A percentile compares a stretch with the other conserved stretches of the same genome.
phyloP scores from a whole-genome alignment of 1,139 yeast genomes.

The Diutina siamensis region DNA sequence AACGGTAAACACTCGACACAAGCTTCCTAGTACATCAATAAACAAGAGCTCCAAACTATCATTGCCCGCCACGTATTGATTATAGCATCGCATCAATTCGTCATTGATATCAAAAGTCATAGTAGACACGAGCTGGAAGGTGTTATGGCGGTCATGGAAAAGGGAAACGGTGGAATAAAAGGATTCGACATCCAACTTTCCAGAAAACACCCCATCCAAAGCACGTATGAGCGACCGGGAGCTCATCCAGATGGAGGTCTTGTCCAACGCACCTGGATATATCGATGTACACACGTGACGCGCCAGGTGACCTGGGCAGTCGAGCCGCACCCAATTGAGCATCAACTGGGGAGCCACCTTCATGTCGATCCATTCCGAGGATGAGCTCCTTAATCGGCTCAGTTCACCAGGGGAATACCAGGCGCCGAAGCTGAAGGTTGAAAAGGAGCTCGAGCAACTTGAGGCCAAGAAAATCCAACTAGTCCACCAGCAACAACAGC shows the following conservation, averaged over 20 bases:
- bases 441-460: conserved; percentile 22
- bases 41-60: not conserved
- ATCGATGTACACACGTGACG: no score
- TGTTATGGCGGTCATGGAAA: not conserved
- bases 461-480: conserved; percentile 22
- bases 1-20: conserved; percentile 1
- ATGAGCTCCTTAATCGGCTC: conserved; percentile 19
- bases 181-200: no score
- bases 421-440: conserved; percentile 10
- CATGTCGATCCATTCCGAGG: conserved; percentile 19
- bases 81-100: not conserved
- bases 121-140: not conserved
- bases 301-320: no score
- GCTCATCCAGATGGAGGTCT: not conserved
- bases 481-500: conserved; percentile 27
- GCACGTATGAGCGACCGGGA: conserved; percentile 3
- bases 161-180: not conserved
- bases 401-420: conserved; percentile 9
- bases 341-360: no score
- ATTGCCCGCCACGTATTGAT: conserved; percentile 1
- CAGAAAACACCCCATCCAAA: not conserved
- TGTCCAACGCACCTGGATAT: no score
- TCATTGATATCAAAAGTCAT: conserved; percentile 2
- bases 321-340: no score
- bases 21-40: not conserved